A percentile compares a stretch with the other conserved stretches of the same genome.
These are phyloP conservation scores for Polychaeton citri DNA, from an alignment of 2,329 filamentous ascomycete species.

Conservation along the genomic window DNA sequence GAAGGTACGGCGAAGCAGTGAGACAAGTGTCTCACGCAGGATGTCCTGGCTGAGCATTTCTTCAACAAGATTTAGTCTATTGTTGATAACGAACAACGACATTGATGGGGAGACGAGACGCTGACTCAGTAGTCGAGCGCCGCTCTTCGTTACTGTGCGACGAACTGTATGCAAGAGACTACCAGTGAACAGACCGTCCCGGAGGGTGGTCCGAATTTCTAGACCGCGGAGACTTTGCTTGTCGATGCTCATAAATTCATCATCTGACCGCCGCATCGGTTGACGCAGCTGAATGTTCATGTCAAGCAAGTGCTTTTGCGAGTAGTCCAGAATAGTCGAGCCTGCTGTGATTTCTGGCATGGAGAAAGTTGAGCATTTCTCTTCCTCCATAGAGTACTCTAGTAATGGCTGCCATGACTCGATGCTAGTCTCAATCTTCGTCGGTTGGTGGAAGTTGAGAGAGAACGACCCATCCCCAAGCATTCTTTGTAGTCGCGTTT, in stretches of 20 bases:
- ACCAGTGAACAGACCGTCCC: conserved; percentile 65
- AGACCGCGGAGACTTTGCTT: conserved; percentile 80
- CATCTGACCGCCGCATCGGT: conserved; percentile 58
- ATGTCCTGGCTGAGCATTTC: conserved; percentile 54
- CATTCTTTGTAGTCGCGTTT: conserved; percentile 11
- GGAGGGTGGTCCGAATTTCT: conserved; percentile 76
- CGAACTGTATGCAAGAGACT: conserved; percentile 84
- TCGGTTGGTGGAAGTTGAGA: conserved; percentile 54
- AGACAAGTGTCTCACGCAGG: conserved; percentile 55
- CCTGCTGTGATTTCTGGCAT: conserved; percentile 61
- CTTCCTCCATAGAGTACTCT: conserved; percentile 52
- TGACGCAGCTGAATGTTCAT: conserved; percentile 70
- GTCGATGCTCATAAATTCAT: conserved; percentile 80
- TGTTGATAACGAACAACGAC: conserved; percentile 64
- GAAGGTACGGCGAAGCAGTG: conserved; percentile 59
- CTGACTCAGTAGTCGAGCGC: conserved; percentile 67
- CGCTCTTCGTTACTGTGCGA: conserved; percentile 81
- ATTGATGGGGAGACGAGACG: conserved; percentile 84
- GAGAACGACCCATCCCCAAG: conserved; percentile 42
- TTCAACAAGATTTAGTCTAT: conserved; percentile 68
- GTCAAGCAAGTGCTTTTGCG: conserved; percentile 64
- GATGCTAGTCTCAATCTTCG: conserved; percentile 34
- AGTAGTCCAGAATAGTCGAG: conserved; percentile 70
- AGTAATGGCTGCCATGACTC: conserved; percentile 63
- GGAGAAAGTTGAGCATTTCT: conserved; percentile 46